Evolutionary conservation across 2,329 filamentous ascomycete genomes (phyloP).

Genomic region (Didymella glomerata): DNA sequence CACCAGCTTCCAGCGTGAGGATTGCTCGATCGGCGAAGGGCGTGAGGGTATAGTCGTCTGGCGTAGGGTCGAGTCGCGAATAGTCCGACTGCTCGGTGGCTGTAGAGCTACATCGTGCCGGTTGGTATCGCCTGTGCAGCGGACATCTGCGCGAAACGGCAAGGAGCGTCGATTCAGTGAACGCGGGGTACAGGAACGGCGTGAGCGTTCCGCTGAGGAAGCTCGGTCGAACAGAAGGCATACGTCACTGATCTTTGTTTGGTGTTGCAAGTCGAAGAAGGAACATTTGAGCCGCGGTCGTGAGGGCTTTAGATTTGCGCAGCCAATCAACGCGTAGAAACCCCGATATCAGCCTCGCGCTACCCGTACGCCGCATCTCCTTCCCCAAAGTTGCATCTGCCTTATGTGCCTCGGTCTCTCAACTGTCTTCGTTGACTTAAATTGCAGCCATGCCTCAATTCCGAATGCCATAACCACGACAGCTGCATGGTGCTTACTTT

Average conservation of each 20-base stretch:
- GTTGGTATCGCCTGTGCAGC: conserved; percentile 24
- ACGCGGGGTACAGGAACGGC: conserved; percentile 57
- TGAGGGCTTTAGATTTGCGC: conserved; percentile 24
- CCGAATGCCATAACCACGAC: background rate
- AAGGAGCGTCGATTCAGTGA: conserved; percentile 39
- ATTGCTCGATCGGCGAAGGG: conserved; percentile 88
- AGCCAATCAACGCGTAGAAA: conserved; percentile 23
- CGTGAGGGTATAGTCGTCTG: conserved; percentile 82
- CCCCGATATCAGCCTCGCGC: conserved; percentile 5
- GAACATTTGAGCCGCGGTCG: conserved; percentile 3
- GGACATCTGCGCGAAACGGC: conserved; percentile 33
- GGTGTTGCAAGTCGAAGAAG: background rate
- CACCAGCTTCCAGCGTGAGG: conserved; percentile 78
- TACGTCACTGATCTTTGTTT: conserved; percentile 29
- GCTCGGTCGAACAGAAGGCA: conserved; percentile 42
- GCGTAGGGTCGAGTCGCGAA: conserved; percentile 73
- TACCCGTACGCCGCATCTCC: conserved; percentile 4
- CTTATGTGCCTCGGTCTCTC: conserved; percentile 2
- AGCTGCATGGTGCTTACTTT: conserved; percentile 13
- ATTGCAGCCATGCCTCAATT: background rate
- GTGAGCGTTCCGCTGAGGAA: conserved; percentile 50
- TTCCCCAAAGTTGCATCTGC: conserved; percentile 4
- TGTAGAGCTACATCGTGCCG: conserved; percentile 43
- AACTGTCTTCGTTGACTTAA: background rate
- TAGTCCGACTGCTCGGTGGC: conserved; percentile 23